Evolutionary conservation across 2,329 filamentous ascomycete species (phyloP).

Genomic region (Clarireedia paspali): DNA sequence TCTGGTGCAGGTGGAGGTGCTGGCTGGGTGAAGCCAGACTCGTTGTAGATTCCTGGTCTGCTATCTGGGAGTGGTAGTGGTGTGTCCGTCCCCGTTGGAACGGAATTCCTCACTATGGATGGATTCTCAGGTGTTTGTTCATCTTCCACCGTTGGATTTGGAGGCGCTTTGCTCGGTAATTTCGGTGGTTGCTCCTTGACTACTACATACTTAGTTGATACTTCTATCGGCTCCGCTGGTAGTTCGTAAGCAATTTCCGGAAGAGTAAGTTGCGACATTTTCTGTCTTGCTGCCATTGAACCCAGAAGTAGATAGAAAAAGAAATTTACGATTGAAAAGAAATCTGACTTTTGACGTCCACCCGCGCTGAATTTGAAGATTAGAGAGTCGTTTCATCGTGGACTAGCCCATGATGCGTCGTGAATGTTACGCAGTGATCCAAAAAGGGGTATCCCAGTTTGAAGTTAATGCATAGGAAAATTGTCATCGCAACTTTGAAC

Average conservation of each 20-base stretch:
- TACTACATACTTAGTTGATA: not conserved
- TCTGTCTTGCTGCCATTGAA: not conserved
- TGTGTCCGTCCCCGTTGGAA: no score
- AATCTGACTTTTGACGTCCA: not conserved
- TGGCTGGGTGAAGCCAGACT: no score
- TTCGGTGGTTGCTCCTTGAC: not conserved
- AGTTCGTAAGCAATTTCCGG: not conserved
- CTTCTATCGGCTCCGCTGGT: not conserved
- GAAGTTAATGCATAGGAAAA: slow-evolving; percentile 1
- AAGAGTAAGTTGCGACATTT: not conserved
- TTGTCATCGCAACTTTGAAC: not conserved
- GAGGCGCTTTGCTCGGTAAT: not conserved
- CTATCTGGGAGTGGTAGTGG: no score
- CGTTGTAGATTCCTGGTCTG: no score
- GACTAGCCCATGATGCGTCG: slow-evolving; percentile 3
- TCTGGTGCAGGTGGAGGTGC: no score
- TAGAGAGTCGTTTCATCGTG: not conserved
- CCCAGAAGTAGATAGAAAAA: not conserved
- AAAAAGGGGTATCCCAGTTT: slow-evolving; percentile 4
- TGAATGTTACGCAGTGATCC: not conserved
- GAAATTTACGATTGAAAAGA: not conserved
- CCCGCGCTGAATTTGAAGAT: not conserved
- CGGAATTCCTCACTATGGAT: no score
- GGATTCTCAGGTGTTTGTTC: not conserved
- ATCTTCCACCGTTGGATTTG: not conserved